Conservation (phyloP, 805 yeast species). For the Candida piceae region DNA sequence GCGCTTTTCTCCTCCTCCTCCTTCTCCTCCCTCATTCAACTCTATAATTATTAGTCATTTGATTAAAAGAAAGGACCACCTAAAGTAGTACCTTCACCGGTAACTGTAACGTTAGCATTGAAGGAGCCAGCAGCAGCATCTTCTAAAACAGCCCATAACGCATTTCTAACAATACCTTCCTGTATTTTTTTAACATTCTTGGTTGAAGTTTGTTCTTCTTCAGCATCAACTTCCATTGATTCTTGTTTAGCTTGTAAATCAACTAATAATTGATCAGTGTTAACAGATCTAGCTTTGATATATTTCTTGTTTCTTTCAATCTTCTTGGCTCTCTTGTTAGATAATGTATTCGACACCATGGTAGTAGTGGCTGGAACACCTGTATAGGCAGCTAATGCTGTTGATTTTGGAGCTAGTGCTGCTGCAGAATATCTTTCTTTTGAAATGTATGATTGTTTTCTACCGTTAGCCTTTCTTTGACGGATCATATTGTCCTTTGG, state of each 20-base stretch:
- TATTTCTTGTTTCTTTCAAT: constrained; percentile 75
- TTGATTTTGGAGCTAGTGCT: constrained; percentile 13
- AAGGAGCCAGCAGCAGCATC: constrained; percentile 46
- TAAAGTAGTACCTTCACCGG: constrained; percentile 76
- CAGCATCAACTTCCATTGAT: constrained; percentile 47
- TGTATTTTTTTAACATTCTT: constrained; percentile 17
- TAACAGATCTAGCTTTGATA: constrained; percentile 47
- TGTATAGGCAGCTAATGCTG: constrained; percentile 40
- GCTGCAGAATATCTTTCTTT: constrained; percentile 1
- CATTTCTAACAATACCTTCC: constrained; percentile 47
- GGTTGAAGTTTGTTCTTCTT: constrained; percentile 17
- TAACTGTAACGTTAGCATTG: constrained; percentile 30
- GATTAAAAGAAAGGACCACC: constrained; percentile 61
- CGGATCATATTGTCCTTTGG: constrained; percentile 59
- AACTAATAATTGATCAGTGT: constrained; percentile 36
- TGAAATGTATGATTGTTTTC: constrained; percentile 17
- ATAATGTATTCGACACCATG: constrained; percentile 55
- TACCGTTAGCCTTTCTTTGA: constrained; percentile 38
- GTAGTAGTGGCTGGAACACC: constrained; percentile 25
- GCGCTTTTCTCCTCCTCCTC: no score
- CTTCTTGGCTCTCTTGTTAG: constrained; percentile 75
- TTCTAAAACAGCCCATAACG: constrained; percentile 69
- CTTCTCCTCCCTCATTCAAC: no score
- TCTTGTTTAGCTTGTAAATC: constrained; percentile 47
- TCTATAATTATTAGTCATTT: no score